Base-by-base conservation (phyloP, 176 grass and related monocot species). In the Juncus effusus region DNA sequence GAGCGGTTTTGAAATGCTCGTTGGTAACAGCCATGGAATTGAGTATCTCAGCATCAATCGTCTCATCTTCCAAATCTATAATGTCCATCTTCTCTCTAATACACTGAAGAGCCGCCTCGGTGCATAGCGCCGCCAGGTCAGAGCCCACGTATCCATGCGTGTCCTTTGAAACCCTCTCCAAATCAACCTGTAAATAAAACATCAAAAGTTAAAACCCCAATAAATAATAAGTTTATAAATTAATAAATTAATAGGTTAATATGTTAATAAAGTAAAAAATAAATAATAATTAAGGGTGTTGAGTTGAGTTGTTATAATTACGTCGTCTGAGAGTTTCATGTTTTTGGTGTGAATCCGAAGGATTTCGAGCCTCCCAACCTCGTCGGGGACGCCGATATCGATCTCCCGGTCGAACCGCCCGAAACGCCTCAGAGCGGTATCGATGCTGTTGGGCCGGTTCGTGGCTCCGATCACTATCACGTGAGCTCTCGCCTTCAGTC, bases 1-100 rank as follows among this genome's bases (percentile, higher is more conserved):
- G 86, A 41, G 86, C 91, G 7, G 86, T 90, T 72, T 90, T 95
- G 78, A 95, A 95, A 67, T 95, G 91, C 57, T 95, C 91, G 72
- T 95, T 95, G 7, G 72, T 87, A 59, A 95, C 91, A 66, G 83
- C 83, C 91, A 95, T 90, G 0, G 91, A 90, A 42, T 95, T 95
- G 3, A 95, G 66, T 70, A 95, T 89, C 77, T 95, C 90, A 16
- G 90, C 90, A 81, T 95, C 90, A 37, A 95, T 95, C 8, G 85
- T 82, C 54, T 95, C 90, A n/a, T 95, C 90, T 67, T 95, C 90
- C 13, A 89, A 78, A 75, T 95, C 85, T 13, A 95, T 95, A 6
- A 95, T 86, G 37, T 89, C 90, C 90, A 95, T 95, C 64, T 95
- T 95, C 77, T 95, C 90, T 56, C 85, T 82, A 36, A 89, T 95